Base-by-base conservation (phyloP, 176 grass and related monocot genomes). In the Musa acuminata region DNA sequence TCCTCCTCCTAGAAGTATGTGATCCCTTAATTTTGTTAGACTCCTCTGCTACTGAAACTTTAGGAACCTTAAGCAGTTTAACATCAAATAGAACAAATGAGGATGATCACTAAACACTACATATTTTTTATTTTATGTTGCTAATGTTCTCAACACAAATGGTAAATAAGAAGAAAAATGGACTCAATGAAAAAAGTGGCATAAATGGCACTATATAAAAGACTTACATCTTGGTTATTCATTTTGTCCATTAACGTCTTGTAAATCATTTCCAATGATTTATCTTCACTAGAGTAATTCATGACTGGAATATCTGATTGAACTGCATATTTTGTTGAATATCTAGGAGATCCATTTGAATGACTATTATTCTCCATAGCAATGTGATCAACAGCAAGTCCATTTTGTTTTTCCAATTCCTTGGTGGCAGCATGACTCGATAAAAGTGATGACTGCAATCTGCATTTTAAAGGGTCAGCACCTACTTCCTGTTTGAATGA, bases 181-280 rank as follows among this genome's bases (percentile, higher is more conserved):
- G 11, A 49, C 7, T 43, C 16, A 21, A 51, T 50, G 16, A 70
- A 50, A 70, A 70, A 43, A 43, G 16, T 51, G 11, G 8, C 4
- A n/a, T 70, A 8, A 16, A 20, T 17, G 7, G 27, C 27, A 50
- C 16, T 20, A 70, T n/a, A 51, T 51, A 8, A 14, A 70, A 51
- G 16, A 70, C 67, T 70, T 70, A 70, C 67, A 70, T 70, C 16
- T 11, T 70, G 67, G 67, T 51, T 50, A 50, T 4, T 70, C 49
- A 29, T 8, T 21, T 11, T 70, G 1, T 49, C 21, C 8, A 21
- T 12, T 50, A 51, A 51, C 17, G 49, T 51, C 67, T 20, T n/a
- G 8, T 17, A 16, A 70, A 21, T 16, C 67, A 20, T 4, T 50
- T 51, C 4, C 35, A 20, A 50, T 3, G 43, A 10, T 70, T 50